These are phyloP conservation scores for Penicillium canariense DNA, from an alignment of 495 filamentous ascomycete genomes.

Conservation along the genomic window DNA sequence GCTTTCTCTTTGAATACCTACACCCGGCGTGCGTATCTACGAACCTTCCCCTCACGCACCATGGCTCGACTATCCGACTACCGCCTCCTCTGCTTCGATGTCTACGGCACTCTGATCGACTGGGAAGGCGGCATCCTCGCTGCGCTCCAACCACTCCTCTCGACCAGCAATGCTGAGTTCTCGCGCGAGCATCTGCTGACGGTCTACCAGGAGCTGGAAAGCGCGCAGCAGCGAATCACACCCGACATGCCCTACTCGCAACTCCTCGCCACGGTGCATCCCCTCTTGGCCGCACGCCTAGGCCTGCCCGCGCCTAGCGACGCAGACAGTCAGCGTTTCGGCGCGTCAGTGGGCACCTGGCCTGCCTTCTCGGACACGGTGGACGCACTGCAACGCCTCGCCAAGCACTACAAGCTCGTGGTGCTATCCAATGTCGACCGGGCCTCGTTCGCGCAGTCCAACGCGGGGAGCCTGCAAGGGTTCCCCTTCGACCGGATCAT, in stretches of 20 bases:
- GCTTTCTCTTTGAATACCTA: too few relatives aligned
- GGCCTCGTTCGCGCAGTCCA: constrained; percentile 55
- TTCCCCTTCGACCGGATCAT: constrained; percentile 64
- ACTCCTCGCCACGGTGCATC: constrained; percentile 53
- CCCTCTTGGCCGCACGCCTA: constrained; percentile 42
- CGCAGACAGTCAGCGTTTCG: constrained; percentile 42
- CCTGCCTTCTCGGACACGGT: constrained; percentile 64
- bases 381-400: constrained; percentile 54
- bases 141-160: constrained; percentile 42
- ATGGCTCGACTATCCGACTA: constrained; percentile 42
- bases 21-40: too few relatives aligned
- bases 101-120: constrained; percentile 81
- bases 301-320: constrained; percentile 32
- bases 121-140: constrained; percentile 56
- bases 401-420: constrained; percentile 62
- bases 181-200: constrained; percentile 39
- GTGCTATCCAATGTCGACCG: constrained; percentile 72
- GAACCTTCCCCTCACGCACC: too few relatives aligned
- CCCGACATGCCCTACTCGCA: constrained; percentile 57
- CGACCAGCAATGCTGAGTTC: constrained; percentile 38
- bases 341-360: constrained; percentile 58
- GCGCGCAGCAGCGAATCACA: constrained; percentile 42
- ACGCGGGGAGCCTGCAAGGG: constrained; percentile 46
- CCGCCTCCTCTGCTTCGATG: constrained; percentile 67
- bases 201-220: constrained; percentile 43